phyloP scores from a whole-genome alignment of 2,329 filamentous ascomycete species.

The Alternaria conjuncta region DNA sequence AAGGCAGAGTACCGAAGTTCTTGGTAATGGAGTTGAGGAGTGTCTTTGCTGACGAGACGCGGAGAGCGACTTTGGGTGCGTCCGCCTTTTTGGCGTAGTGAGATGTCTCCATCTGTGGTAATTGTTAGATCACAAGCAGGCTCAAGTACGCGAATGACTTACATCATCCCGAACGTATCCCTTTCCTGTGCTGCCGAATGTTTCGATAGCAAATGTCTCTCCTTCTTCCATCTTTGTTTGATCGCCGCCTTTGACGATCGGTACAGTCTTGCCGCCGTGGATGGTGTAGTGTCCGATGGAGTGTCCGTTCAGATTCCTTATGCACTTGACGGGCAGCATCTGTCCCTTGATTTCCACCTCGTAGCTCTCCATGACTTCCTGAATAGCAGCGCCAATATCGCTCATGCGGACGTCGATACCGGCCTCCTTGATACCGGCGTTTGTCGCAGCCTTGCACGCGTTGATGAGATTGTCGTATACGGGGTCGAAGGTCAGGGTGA shows the following conservation, averaged over 20 bases:
- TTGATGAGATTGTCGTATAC: slow-evolving; percentile 71
- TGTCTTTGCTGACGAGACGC: slow-evolving; percentile 81
- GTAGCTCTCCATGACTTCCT: slow-evolving; percentile 93
- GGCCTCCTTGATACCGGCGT: slow-evolving; percentile 82
- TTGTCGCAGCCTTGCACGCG: slow-evolving; percentile 72
- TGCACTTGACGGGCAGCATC: slow-evolving; percentile 80
- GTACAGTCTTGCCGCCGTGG: slow-evolving; percentile 90
- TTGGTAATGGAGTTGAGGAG: slow-evolving; percentile 90
- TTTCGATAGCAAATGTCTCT: slow-evolving; percentile 94
- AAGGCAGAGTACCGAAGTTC: slow-evolving; percentile 93
- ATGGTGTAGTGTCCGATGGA: slow-evolving; percentile 89
- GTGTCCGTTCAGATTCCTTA: slow-evolving; percentile 87
- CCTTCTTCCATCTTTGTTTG: slow-evolving; percentile 98
- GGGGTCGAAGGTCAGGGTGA: slow-evolving; percentile 72
- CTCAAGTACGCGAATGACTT: slow-evolving; percentile 15
- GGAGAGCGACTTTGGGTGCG: slow-evolving; percentile 75
- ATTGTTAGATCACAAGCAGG: slow-evolving; percentile 9
- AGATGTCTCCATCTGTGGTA: slow-evolving; percentile 72
- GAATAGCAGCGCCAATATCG: slow-evolving; percentile 82
- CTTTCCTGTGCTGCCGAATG: slow-evolving; percentile 91
- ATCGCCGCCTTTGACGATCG: slow-evolving; percentile 87
- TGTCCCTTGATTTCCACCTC: slow-evolving; percentile 83
- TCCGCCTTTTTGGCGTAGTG: slow-evolving; percentile 82
- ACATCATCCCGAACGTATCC: slow-evolving; percentile 87
- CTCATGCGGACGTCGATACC: slow-evolving; percentile 90